These are phyloP conservation scores for Phytophthora sp. DNA, from an alignment of 352 stramenopile genomes.

Conservation along the genomic window DNA sequence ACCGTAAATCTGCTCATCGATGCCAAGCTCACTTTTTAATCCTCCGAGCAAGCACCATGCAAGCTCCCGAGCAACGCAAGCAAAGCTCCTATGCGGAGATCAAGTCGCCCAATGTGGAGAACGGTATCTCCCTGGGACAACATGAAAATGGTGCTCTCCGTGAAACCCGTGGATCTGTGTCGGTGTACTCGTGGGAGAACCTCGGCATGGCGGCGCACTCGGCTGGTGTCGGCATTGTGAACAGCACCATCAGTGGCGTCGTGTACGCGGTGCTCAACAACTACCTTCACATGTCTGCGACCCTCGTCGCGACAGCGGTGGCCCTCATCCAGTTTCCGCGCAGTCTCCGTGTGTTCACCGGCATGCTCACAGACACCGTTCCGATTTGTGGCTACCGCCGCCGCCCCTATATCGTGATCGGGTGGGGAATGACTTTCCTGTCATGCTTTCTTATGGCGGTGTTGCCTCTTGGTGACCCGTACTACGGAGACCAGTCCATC, in stretches of 20 bases:
- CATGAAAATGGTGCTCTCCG: conserved; percentile 46
- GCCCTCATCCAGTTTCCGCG: conserved; percentile 60
- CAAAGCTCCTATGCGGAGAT: conserved; percentile 31
- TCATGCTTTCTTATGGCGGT: conserved; percentile 54
- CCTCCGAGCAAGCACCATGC: conserved; percentile 16
- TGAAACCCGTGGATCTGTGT: conserved; percentile 36
- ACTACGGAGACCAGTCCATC: conserved; percentile 50
- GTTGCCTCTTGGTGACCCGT: conserved; percentile 51
- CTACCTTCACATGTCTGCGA: conserved; percentile 68
- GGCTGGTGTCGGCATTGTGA: conserved; percentile 50
- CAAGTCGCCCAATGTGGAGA: conserved; percentile 38
- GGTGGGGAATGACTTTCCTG: conserved; percentile 52
- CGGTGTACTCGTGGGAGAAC: conserved; percentile 49
- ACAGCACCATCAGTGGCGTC: conserved; percentile 50
- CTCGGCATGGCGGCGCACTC: conserved; percentile 56
- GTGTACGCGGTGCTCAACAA: conserved; percentile 70
- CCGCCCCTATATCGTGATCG: conserved; percentile 83
- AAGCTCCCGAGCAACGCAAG: conserved; percentile 38
- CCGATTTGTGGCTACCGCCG: conserved; percentile 83
- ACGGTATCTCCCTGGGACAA: conserved; percentile 5
- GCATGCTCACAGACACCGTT: conserved; percentile 76
- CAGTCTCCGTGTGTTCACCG: conserved; percentile 65
- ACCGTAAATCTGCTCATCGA: background rate
- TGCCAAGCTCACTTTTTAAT: conserved; percentile 29
- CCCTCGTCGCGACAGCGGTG: conserved; percentile 48